Evolutionary conservation across 148 eudicot genomes (phyloP).

Genomic region (Pouteria glomerata): DNA sequence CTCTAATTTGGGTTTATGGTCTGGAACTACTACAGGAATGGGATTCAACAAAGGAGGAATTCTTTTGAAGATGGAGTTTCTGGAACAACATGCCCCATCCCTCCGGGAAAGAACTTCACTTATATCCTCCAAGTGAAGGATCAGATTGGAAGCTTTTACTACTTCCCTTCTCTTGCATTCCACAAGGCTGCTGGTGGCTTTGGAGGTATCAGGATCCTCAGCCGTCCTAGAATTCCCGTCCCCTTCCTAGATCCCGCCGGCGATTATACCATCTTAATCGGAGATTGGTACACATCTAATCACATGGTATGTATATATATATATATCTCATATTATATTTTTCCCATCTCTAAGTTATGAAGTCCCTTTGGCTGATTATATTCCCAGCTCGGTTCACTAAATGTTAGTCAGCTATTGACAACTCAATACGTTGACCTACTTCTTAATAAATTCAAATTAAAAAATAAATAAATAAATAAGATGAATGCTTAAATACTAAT

Average conservation of each 20-base stretch:
- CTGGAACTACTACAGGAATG: conserved; percentile 24
- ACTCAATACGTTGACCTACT: too few species aligned
- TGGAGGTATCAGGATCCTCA: conserved; percentile 22
- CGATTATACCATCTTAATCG: conserved; percentile 21
- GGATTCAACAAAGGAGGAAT: conserved; percentile 26
- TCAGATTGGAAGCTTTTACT: conserved; percentile 24
- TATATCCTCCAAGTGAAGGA: conserved; percentile 23
- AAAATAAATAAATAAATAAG: too few species aligned
- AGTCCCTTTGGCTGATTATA: too few species aligned
- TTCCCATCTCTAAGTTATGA: too few species aligned
- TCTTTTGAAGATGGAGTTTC: conserved; percentile 28
- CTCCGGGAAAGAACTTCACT: conserved; percentile 30
- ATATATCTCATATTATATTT: too few species aligned
- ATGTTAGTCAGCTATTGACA: too few species aligned
- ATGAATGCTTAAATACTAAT: too few species aligned
- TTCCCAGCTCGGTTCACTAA: too few species aligned
- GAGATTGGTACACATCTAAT: conserved; percentile 28
- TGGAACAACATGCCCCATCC: conserved; percentile 33
- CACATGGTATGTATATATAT: conserved; percentile 25
- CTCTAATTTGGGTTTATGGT: too few species aligned
- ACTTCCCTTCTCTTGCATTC: conserved; percentile 24
- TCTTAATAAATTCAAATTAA: too few species aligned
- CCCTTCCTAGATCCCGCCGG: conserved; percentile 30
- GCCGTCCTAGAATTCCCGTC: conserved; percentile 24
- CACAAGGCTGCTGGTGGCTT: conserved; percentile 32